Conservation (phyloP, 768 basidiomycete species). For the Coprinopsis cinerea region DNA sequence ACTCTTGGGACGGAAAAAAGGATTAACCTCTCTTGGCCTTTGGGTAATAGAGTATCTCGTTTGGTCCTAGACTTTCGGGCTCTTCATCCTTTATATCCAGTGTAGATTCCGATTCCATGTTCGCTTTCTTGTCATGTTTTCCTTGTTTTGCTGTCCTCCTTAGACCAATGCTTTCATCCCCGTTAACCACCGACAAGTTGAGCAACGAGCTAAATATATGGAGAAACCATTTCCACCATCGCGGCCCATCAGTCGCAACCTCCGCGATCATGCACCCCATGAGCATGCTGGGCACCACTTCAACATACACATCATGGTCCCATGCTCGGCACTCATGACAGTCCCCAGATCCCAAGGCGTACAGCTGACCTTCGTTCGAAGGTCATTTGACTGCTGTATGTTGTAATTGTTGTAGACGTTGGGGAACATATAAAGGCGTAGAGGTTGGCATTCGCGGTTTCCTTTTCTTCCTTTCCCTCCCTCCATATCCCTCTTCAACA, state of each 20-base stretch:
- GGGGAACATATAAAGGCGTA: too few relatives aligned
- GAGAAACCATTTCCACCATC: background rate
- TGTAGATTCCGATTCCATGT: conserved; percentile 13
- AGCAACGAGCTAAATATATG: too few relatives aligned
- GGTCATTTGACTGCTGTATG: background rate
- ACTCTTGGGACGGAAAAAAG: conserved; percentile 4
- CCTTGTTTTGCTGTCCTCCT: too few relatives aligned
- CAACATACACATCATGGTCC: background rate
- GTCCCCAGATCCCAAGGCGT: too few relatives aligned
- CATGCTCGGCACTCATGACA: background rate
- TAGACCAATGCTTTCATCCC: too few relatives aligned
- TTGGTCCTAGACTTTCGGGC: background rate
- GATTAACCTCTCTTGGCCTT: conserved; percentile 3
- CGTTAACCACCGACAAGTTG: background rate
- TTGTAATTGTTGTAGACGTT: background rate
- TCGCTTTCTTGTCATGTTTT: conserved; percentile 5
- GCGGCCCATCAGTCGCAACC: background rate
- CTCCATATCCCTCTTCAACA: too few relatives aligned
- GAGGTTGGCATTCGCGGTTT: too few relatives aligned
- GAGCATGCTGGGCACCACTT: background rate
- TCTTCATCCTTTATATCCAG: background rate
- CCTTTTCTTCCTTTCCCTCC: too few relatives aligned
- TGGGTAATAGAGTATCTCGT: background rate
- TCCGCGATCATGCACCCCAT: background rate
- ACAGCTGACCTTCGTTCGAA: background rate